Evolutionary conservation across 768 basidiomycete genomes (phyloP), one percentile per base, ranked within the genome.

Genomic region (Calocybe gangraenosa): DNA sequence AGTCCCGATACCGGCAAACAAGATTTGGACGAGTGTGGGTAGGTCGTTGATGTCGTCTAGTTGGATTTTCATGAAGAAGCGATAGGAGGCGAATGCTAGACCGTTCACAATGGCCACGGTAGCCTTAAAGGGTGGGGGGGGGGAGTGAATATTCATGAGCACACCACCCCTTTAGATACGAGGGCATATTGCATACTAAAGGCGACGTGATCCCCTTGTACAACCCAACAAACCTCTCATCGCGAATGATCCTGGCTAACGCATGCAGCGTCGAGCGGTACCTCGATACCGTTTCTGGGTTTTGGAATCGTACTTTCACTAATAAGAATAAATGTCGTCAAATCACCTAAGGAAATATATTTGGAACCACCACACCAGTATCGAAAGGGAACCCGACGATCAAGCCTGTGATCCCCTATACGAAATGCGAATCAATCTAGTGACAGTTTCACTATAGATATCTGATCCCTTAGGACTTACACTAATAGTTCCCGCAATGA

Each of bases 301-400:
- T 84, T 60, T 92, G 89, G 46, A 90, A 76, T 31, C 88, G 78
- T 13, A 89, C 87, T 69, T 92, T 92, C 51, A 91, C 88, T 86
- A 52, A 7, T 41, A 20, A 41, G 15, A 25, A 32, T 11, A 31
- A 31, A 8, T 31, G 30, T 31, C 14, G 14, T 31, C 14, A 8
- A 14, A 31, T 8, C 14, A 14, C 30, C 8, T 8, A 31, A 8
- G 14, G 30, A 31, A 31, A 14, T 8, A 31, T 8, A 14, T 31
- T 31, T 31, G 30, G 14, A 31, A 3, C 25, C 21, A n/a, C 61
- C 65, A 48, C 49, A 73, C 76, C 74, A 18, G 84, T 90, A 58
- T 91, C 89, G 41, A 90, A 83, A 0, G 88, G 89, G 55, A 85
- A 86, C 13, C 87, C 87, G 2, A 84, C 79, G 3, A 83, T 61